phyloP scores from a whole-genome alignment of 805 yeast genomes.

The Yamadazyma ubonensis region DNA sequence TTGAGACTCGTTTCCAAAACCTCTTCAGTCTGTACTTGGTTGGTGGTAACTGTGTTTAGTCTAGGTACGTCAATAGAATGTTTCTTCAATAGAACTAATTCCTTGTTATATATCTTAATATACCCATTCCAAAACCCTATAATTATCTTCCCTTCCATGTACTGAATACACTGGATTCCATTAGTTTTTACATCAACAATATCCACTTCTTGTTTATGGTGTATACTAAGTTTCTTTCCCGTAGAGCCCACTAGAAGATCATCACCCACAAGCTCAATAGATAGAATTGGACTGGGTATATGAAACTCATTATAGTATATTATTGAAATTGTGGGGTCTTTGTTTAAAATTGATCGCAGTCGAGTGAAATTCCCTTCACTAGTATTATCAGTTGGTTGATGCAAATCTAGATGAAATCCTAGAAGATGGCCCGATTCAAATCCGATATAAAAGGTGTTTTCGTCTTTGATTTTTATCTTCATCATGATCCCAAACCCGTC shows the following conservation, averaged over 20 bases:
- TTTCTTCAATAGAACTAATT: constrained; percentile 12
- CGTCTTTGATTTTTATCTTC: constrained; percentile 45
- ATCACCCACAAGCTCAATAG: constrained; percentile 32
- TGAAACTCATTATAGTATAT: constrained; percentile 33
- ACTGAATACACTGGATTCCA: constrained; percentile 25
- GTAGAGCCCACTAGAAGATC: constrained; percentile 48
- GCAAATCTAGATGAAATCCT: constrained; percentile 24
- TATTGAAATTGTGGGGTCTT: constrained; percentile 20
- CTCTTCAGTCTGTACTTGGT: constrained; percentile 5
- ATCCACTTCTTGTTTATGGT: not conserved
- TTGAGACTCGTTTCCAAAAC: not conserved
- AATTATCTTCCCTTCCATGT: constrained; percentile 27
- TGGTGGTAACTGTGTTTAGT: constrained; percentile 4
- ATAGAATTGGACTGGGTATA: constrained; percentile 55
- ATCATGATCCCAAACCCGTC: constrained; percentile 63
- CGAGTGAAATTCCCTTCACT: not conserved
- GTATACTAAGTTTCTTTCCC: constrained; percentile 33
- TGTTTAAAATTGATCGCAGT: constrained; percentile 22
- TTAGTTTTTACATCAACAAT: constrained; percentile 15
- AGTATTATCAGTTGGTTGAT: not conserved
- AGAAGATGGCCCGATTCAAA: constrained; percentile 68
- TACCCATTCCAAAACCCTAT: constrained; percentile 55
- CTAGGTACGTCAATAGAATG: constrained; percentile 16
- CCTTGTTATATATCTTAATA: constrained; percentile 20
- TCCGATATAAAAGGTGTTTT: constrained; percentile 45